Evolutionary conservation across 73 alveolate genomes (phyloP).

Genomic region (Paramecium sonneborni): DNA sequence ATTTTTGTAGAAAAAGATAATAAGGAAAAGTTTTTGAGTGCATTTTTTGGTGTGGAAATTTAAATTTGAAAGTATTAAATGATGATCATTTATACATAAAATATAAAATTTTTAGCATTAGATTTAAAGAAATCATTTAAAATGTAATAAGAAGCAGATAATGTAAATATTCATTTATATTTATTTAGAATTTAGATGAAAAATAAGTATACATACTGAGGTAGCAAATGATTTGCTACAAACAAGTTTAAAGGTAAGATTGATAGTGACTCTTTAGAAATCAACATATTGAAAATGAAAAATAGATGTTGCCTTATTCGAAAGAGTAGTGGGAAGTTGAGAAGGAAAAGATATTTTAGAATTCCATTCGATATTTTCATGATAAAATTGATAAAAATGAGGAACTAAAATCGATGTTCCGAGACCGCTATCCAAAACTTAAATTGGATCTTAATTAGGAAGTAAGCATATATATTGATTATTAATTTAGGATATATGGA

Average conservation of each 20-base stretch:
- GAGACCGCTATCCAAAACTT: constrained; percentile 43
- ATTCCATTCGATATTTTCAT: constrained; percentile 58
- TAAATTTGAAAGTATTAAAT: not conserved
- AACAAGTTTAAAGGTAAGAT: constrained; percentile 34
- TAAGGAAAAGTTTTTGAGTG: not conserved
- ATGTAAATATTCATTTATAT: constrained; percentile 42
- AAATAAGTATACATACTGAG: constrained; percentile 44
- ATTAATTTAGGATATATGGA: not conserved
- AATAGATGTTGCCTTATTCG: constrained; percentile 16
- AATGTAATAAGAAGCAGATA: constrained; percentile 47
- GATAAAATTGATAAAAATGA: constrained; percentile 64
- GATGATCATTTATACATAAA: not conserved
- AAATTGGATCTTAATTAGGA: constrained; percentile 14
- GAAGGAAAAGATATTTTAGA: constrained; percentile 29
- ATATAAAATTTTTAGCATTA: not conserved
- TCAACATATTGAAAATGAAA: constrained; percentile 54
- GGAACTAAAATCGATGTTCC: constrained; percentile 36
- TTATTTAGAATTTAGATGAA: constrained; percentile 40
- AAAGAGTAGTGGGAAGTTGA: constrained; percentile 54
- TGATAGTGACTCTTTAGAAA: not conserved
- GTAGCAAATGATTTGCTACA: constrained; percentile 47
- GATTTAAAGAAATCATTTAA: constrained; percentile 39
- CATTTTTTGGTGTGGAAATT: not conserved
- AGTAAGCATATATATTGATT: not conserved
- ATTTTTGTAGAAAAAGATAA: not conserved